A percentile compares a stretch with the other conserved stretches of the same genome.
phyloP scores from a whole-genome alignment of 768 basidiomycete genomes.

The Hericium rajendrae region DNA sequence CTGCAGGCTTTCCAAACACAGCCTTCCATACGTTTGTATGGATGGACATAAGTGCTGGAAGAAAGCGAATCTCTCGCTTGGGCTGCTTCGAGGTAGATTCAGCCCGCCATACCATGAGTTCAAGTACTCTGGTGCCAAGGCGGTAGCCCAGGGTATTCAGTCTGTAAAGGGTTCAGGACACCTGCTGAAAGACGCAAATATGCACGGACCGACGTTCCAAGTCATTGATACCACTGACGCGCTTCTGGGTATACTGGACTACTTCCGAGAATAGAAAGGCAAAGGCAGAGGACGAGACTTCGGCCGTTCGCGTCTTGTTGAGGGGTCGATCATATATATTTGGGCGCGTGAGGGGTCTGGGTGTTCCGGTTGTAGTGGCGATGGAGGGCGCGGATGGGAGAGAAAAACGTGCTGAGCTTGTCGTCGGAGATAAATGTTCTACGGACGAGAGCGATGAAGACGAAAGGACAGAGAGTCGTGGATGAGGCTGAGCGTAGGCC shows the following conservation, averaged over 20 bases:
- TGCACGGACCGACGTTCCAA: constrained; percentile 76
- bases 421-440: constrained; percentile 44
- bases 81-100: constrained; percentile 81
- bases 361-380: constrained; percentile 29
- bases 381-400: constrained; percentile 47
- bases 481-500: constrained; percentile 48
- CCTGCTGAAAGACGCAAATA: not conserved
- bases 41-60: constrained; percentile 87
- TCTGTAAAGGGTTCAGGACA: constrained; percentile 30
- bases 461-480: constrained; percentile 61
- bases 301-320: constrained; percentile 77
- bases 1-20: constrained; percentile 88
- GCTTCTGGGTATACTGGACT: constrained; percentile 92
- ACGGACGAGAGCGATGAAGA: constrained; percentile 40
- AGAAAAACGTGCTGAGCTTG: constrained; percentile 62
- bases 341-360: constrained; percentile 38
- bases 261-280: constrained; percentile 89
- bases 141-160: constrained; percentile 91
- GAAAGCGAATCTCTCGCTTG: constrained; percentile 83
- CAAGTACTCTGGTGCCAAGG: constrained; percentile 78
- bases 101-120: constrained; percentile 73
- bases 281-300: constrained; percentile 79
- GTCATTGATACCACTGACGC: constrained; percentile 91
- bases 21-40: constrained; percentile 95
- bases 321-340: constrained; percentile 85